phyloP scores from a whole-genome alignment of 2,329 filamentous ascomycete genomes.

The Penicillium sp. region DNA sequence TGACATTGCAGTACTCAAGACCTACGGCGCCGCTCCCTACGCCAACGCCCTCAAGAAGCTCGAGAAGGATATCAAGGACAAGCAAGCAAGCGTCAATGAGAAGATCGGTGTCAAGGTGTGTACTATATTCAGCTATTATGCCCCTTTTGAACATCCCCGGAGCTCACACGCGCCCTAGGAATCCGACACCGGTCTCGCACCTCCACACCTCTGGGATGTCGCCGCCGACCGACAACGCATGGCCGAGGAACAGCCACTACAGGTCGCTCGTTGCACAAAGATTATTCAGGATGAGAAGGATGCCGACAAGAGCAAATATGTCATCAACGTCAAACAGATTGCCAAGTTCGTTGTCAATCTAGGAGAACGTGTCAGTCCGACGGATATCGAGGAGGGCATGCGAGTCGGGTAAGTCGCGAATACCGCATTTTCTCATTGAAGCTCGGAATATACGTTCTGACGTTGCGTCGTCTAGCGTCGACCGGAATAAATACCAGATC shows the following conservation, averaged over 20 bases:
- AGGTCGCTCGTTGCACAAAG: slow-evolving; percentile 98
- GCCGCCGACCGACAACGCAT: slow-evolving; percentile 97
- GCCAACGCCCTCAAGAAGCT: slow-evolving; percentile 92
- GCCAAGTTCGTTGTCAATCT: slow-evolving; percentile 99
- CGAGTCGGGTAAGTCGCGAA: slow-evolving; percentile 69
- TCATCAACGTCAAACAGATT: slow-evolving; percentile 99
- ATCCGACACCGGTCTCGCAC: slow-evolving; percentile 96
- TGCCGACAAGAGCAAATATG: slow-evolving; percentile 98
- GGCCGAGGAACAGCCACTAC: slow-evolving; percentile 95
- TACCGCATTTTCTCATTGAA: background rate
- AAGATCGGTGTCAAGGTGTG: slow-evolving; percentile 73
- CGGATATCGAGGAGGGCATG: slow-evolving; percentile 99
- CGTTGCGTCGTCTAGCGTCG: slow-evolving; percentile 60
- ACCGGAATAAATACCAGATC: slow-evolving; percentile 99
- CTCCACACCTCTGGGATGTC: slow-evolving; percentile 98
- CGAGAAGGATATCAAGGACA: slow-evolving; percentile 99
- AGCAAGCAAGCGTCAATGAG: slow-evolving; percentile 96
- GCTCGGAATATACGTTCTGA: slow-evolving; percentile 1
- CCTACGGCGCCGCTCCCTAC: slow-evolving; percentile 96
- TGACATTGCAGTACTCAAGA: slow-evolving; percentile 99
- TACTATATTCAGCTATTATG: slow-evolving; percentile 7
- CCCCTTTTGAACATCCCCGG: slow-evolving; percentile 13
- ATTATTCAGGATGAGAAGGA: slow-evolving; percentile 98
- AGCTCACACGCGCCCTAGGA: slow-evolving; percentile 60
- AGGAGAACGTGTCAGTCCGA: slow-evolving; percentile 93